These are phyloP conservation scores for Rhodomyrtus psidioides DNA, from an alignment of 441 rosid species.

Conservation along the genomic window DNA sequence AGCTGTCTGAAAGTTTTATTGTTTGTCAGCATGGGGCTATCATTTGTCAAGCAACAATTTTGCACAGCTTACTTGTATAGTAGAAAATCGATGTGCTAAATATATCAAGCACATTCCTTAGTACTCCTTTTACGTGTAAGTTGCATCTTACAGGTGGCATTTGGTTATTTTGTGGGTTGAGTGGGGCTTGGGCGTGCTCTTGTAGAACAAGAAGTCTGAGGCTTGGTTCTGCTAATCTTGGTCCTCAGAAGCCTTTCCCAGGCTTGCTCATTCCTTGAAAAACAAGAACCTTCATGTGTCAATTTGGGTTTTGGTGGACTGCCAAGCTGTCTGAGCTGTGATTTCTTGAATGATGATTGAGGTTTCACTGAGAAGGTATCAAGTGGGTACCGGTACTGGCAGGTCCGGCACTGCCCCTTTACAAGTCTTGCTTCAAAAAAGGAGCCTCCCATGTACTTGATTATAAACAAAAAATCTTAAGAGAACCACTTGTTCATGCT, in stretches of 20 bases:
- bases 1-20: background rate
- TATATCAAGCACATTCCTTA: background rate
- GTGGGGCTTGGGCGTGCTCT: background rate
- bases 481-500: background rate
- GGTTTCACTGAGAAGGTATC: background rate
- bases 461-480: background rate
- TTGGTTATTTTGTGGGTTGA: background rate
- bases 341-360: background rate
- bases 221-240: background rate
- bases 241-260: background rate
- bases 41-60: background rate
- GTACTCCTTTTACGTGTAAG: background rate
- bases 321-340: background rate
- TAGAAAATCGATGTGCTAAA: background rate
- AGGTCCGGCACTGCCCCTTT: background rate
- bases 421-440: background rate
- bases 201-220: background rate
- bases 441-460: background rate
- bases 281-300: background rate
- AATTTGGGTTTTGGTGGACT: background rate
- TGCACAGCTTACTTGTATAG: background rate
- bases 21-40: background rate
- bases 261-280: background rate
- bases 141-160: background rate
- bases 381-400: too few species aligned